A percentile compares a stretch with the other conserved stretches of the same genome.
Evolutionary conservation across 176 grass and related monocot genomes (phyloP).

Genomic region (Musa troglodytarum): DNA sequence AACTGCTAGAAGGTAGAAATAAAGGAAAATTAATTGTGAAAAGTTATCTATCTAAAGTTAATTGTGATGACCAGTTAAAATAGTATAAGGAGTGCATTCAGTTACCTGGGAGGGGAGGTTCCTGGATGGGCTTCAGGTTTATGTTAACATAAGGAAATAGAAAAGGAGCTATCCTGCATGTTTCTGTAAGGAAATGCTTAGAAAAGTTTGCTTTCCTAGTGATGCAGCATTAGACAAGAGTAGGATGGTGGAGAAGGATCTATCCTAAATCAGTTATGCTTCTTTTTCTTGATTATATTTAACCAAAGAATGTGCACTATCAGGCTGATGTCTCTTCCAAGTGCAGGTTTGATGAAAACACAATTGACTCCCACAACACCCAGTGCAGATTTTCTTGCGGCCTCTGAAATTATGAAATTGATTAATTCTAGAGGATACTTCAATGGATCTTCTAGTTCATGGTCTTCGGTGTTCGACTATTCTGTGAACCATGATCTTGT

Average conservation of each 20-base stretch:
- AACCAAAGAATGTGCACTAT: neutral
- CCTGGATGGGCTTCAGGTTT: neutral
- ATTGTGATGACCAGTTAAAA: neutral
- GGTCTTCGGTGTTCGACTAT: slow-evolving; percentile 56
- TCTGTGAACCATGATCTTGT: slow-evolving; percentile 40
- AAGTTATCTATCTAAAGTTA: neutral
- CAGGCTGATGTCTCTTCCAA: slow-evolving; percentile 16
- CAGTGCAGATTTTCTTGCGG: slow-evolving; percentile 46
- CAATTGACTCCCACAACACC: slow-evolving; percentile 48
- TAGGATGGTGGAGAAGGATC: neutral
- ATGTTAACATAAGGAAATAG: neutral
- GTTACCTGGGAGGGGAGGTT: neutral
- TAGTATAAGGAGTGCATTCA: neutral
- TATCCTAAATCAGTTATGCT: neutral
- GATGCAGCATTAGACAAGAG: neutral
- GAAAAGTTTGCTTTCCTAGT: too few species aligned
- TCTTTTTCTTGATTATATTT: neutral
- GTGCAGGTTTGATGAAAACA: slow-evolving; percentile 67
- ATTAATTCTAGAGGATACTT: slow-evolving; percentile 79
- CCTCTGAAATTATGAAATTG: slow-evolving; percentile 48
- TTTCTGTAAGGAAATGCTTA: too few species aligned
- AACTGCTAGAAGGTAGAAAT: too few species aligned
- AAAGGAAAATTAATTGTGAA: too few species aligned
- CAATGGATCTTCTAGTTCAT: slow-evolving; percentile 45
- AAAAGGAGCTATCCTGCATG: too few species aligned